Base-by-base conservation (phyloP, 345 rosid genomes). In the Euphorbia tirucalli region DNA sequence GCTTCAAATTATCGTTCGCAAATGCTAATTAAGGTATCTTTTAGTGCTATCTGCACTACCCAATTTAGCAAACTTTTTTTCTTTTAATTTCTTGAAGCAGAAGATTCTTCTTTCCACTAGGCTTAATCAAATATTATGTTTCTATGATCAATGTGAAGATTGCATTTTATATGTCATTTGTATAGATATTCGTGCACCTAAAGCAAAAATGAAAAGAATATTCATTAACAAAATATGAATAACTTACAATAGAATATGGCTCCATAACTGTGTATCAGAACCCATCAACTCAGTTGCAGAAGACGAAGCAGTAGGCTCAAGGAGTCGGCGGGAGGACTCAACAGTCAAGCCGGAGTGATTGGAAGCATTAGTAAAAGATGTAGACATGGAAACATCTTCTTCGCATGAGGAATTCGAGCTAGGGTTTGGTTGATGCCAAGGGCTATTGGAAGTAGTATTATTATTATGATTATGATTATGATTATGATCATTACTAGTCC, bases 221-320 rank as follows among this genome's bases (percentile, higher is more conserved):
- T 41, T 41, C 44, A 41, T 41, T 6, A 37, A 3, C 3, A 3
- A 37, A 3, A 37, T 37, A 37, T 37, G 41, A 68, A 56, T 39
- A 11, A 78, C 96, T 88, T 88, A 89, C 97, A 83, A 65, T 49
- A 86, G 83, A 56, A 87, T 77, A 69, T 86, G 88, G 68, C 77
- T 85, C 97, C 94, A 91, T 14, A 89, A 79, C 39, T 89, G 86
- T 63, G 78, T 80, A 70, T 87, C 88, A 1, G 89, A 76, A 9
- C 85, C 85, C 14, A 89, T 82, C 71, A 89, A 78, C 75, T 83
- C 86, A 56, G 55, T 74, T 1, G 90, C 77, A 32, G 82, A 76
- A 50, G n/a, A n/a, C n/a, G 82, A 60, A 55, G 78, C 72, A 35
- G 79, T 66, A 25, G 81, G 78, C 31, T 81, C 87, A 58, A 77